Percentiles rank a stretch among this genome's conserved stretches.
Evolutionary conservation across 371 early-diverging fungal genomes (phyloP).

Genomic region (Nematocida minor): DNA sequence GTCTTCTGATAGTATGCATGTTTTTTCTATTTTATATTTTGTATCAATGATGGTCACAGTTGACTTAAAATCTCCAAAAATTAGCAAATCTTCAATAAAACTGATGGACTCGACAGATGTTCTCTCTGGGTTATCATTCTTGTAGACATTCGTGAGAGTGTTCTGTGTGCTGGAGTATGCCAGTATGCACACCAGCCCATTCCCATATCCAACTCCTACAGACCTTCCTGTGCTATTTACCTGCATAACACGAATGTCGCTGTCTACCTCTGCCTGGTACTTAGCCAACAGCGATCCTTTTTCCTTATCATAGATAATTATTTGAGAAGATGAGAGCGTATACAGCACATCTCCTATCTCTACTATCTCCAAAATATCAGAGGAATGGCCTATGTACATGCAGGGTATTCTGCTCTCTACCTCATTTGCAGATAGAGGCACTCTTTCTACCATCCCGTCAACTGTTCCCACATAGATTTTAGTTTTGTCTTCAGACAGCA

Average conservation of each 20-base stretch:
- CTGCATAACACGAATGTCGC: slow-evolving; percentile 15
- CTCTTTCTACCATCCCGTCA: background rate
- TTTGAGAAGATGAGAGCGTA: background rate
- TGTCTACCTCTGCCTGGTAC: slow-evolving; percentile 1
- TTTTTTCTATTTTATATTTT: slow-evolving; percentile 9
- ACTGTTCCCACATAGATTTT: slow-evolving; percentile 5
- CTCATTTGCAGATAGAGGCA: background rate
- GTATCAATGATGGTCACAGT: background rate
- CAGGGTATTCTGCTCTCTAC: background rate
- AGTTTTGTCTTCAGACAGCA: background rate
- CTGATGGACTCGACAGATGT: slow-evolving; percentile 1
- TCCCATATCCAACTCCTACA: slow-evolving; percentile 11
- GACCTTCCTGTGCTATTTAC: background rate
- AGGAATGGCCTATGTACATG: slow-evolving; percentile 18
- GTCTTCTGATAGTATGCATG: background rate
- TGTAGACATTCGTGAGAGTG: background rate
- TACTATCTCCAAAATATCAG: slow-evolving; percentile 3
- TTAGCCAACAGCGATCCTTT: background rate
- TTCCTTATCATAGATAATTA: slow-evolving; percentile 11
- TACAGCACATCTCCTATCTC: background rate
- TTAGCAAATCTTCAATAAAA: background rate
- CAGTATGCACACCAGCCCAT: slow-evolving; percentile 3
- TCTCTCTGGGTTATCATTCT: background rate
- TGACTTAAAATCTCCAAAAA: slow-evolving; percentile 11
- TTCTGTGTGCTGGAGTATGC: background rate